A percentile compares a stretch with the other conserved stretches of the same genome.
Evolutionary conservation across 2,329 filamentous ascomycete species (phyloP).

Genomic region (Microdochium paspali): DNA sequence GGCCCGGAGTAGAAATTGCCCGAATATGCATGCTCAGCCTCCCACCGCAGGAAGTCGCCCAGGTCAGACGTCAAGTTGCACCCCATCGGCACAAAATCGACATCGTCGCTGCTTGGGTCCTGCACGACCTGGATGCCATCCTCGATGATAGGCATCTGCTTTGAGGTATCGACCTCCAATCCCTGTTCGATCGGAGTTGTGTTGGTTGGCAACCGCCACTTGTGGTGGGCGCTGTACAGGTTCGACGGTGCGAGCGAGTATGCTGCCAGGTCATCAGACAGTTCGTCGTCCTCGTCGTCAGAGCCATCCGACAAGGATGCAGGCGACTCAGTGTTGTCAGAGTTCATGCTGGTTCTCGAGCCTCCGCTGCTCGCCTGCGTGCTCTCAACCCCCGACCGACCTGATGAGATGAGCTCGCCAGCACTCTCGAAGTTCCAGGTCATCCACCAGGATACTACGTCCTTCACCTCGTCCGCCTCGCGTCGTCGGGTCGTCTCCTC

Average conservation of each 20-base stretch:
- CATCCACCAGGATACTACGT: conserved; percentile 42
- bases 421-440: conserved; percentile 35
- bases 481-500: conserved; percentile 26
- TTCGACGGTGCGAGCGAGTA: conserved; percentile 3
- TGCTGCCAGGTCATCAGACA: not conserved
- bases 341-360: not conserved
- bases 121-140: conserved; percentile 30
- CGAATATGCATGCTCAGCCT: conserved; percentile 38
- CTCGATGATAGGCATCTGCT: conserved; percentile 1
- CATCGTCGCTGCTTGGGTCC: conserved; percentile 21
- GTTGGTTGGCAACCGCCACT: conserved; percentile 9
- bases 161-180: not conserved
- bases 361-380: conserved; percentile 2
- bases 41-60: conserved; percentile 49
- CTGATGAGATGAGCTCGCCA: conserved; percentile 25
- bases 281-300: conserved; percentile 13
- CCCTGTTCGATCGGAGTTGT: not conserved
- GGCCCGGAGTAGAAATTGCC: conserved; percentile 10
- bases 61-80: conserved; percentile 51
- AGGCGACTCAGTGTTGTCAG: conserved; percentile 11
- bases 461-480: conserved; percentile 36
- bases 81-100: conserved; percentile 44
- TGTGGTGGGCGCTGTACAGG: conserved; percentile 13
- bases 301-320: conserved; percentile 17
- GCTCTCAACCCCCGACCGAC: conserved; percentile 19